phyloP scores from a whole-genome alignment of 345 rosid genomes.

The Hypericum perforatum region DNA sequence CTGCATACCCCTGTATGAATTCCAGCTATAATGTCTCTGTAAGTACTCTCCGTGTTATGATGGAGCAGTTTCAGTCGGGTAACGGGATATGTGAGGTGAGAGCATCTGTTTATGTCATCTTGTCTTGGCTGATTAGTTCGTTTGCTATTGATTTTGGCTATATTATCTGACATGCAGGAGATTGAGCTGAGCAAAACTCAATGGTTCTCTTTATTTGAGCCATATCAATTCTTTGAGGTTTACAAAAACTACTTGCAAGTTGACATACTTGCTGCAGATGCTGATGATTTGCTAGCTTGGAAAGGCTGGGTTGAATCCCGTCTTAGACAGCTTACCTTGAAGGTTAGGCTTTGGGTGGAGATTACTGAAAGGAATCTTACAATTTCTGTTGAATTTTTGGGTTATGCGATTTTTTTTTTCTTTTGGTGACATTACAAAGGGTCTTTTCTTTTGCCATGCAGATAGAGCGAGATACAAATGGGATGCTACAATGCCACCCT shows the following conservation, averaged over 20 bases:
- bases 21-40: constrained; percentile 69
- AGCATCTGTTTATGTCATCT: background rate
- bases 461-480: constrained; percentile 60
- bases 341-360: constrained; percentile 30
- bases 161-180: constrained; percentile 26
- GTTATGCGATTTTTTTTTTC: no score
- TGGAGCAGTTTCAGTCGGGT: constrained; percentile 60
- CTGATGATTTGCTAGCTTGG: constrained; percentile 56
- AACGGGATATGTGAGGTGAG: constrained; percentile 55
- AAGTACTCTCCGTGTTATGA: constrained; percentile 61
- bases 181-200: constrained; percentile 46
- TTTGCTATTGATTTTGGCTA: constrained; percentile 1
- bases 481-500: constrained; percentile 67
- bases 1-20: constrained; percentile 72
- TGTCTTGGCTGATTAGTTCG: background rate
- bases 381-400: no score
- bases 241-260: constrained; percentile 66
- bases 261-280: constrained; percentile 47
- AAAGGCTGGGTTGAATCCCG: constrained; percentile 80
- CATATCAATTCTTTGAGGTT: constrained; percentile 53
- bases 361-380: background rate
- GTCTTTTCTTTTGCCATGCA: constrained; percentile 12
- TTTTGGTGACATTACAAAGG: no score
- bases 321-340: constrained; percentile 51
- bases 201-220: constrained; percentile 54